Percentiles rank a stretch among this genome's conserved stretches.
phyloP scores from a whole-genome alignment of 768 basidiomycete species.

The Serendipita indica region DNA sequence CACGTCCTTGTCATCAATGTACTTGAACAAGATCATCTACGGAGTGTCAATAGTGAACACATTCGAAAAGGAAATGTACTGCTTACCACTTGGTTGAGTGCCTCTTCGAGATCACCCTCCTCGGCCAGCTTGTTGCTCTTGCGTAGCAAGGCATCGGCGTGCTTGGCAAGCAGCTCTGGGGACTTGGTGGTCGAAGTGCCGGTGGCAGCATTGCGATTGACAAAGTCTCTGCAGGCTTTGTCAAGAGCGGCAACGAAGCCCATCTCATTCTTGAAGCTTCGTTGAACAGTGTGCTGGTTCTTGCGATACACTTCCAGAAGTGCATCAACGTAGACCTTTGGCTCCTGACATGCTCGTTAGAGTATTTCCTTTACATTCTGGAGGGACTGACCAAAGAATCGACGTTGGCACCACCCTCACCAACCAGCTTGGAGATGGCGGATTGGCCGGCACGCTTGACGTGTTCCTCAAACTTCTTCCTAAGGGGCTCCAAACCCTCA shows the following conservation, averaged over 20 bases:
- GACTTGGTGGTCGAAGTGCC: constrained; percentile 73
- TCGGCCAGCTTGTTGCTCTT: constrained; percentile 95
- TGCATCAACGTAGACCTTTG: constrained; percentile 89
- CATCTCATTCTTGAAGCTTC: constrained; percentile 82
- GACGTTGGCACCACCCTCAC: constrained; percentile 35
- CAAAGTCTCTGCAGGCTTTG: constrained; percentile 82
- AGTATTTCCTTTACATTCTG: not conserved
- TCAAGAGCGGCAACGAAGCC: constrained; percentile 90
- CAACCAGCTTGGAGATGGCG: constrained; percentile 57
- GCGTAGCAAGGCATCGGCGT: constrained; percentile 73
- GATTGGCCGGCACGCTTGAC: constrained; percentile 81
- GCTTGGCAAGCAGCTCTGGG: constrained; percentile 83
- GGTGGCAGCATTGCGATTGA: constrained; percentile 84
- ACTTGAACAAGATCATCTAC: constrained; percentile 96
- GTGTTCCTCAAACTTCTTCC: constrained; percentile 87
- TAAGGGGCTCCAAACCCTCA: constrained; percentile 77
- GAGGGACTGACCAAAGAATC: constrained; percentile 31
- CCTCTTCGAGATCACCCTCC: constrained; percentile 78
- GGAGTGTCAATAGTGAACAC: constrained; percentile 8
- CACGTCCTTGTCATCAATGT: constrained; percentile 96
- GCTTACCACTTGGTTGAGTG: constrained; percentile 71
- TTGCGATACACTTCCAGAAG: constrained; percentile 82
- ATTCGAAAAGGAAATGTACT: not conserved
- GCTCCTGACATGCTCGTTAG: constrained; percentile 45
- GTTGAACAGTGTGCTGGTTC: constrained; percentile 74